Percentiles rank a stretch among this genome's conserved stretches.
Conservation (phyloP, 257 asterid genomes). For the Nicotiana noctiflora region DNA sequence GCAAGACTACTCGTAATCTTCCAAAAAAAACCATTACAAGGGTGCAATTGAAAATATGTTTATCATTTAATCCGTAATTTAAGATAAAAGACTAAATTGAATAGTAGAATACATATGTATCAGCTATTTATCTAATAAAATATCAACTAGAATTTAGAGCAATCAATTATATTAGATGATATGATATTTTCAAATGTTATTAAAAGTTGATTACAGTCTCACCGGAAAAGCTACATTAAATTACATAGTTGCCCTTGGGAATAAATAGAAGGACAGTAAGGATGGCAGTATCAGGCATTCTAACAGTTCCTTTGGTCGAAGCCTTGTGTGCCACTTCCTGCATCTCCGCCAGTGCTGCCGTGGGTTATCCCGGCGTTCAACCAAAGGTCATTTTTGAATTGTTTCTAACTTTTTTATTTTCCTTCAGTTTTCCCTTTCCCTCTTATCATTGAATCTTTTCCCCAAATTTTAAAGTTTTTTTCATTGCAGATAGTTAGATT, state of each 20-base stretch:
- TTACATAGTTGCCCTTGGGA: constrained; percentile 5
- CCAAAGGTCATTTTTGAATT: constrained; percentile 5
- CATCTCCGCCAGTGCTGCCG: constrained; percentile 3
- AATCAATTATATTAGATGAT: not conserved
- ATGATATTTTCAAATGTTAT: not conserved
- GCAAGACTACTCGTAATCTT: not conserved
- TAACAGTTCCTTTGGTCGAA: not conserved
- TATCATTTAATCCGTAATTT: not conserved
- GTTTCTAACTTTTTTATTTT: not conserved
- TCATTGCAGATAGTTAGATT: constrained; percentile 7
- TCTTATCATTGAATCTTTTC: not conserved
- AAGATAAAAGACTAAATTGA: not conserved
- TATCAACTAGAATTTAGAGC: not conserved
- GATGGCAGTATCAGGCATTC: not conserved
- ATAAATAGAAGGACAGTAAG: not conserved
- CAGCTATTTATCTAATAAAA: not conserved
- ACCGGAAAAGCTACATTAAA: not conserved
- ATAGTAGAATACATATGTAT: not conserved
- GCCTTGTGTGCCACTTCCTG: constrained; percentile 1
- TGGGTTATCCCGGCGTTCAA: not conserved
- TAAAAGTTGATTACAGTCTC: not conserved
- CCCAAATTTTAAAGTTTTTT: not conserved
- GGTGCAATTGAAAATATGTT: not conserved
- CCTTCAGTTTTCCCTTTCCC: not conserved
- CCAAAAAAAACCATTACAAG: not conserved